Conservation (phyloP, 2,329 filamentous ascomycete genomes). For the Cladosporium phlei region DNA sequence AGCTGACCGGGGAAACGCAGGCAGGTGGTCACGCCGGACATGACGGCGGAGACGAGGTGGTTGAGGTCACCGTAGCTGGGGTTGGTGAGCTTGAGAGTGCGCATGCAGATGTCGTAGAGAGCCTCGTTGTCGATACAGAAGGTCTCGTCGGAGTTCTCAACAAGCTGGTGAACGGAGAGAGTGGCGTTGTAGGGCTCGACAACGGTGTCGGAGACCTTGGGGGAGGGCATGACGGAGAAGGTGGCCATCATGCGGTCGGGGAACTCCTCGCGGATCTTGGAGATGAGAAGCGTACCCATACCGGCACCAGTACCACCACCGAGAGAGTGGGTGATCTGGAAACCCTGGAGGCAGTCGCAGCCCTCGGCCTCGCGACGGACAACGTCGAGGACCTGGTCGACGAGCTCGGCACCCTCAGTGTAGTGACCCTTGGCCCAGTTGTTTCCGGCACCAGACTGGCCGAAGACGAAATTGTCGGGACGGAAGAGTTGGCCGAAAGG, state of each 20-base stretch:
- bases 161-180: slow-evolving; percentile 96
- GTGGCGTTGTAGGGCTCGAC: slow-evolving; percentile 99
- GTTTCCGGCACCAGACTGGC: slow-evolving; percentile 99
- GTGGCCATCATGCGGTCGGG: slow-evolving; percentile 99
- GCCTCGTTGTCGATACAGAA: slow-evolving; percentile 99
- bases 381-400: slow-evolving; percentile 96
- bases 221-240: slow-evolving; percentile 97
- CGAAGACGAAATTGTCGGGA: slow-evolving; percentile 99
- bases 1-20: slow-evolving; percentile 99
- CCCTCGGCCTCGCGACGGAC: slow-evolving; percentile 98
- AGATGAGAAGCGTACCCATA: slow-evolving; percentile 99
- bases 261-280: slow-evolving; percentile 99
- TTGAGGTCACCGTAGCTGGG: slow-evolving; percentile 99
- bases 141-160: slow-evolving; percentile 99
- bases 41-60: slow-evolving; percentile 98
- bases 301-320: slow-evolving; percentile 99
- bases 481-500: slow-evolving; percentile 99
- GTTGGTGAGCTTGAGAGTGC: slow-evolving; percentile 96
- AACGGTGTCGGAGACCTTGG: slow-evolving; percentile 99
- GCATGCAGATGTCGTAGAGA: slow-evolving; percentile 99
- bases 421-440: slow-evolving; percentile 99
- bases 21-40: slow-evolving; percentile 98
- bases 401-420: slow-evolving; percentile 98
- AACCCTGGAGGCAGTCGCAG: slow-evolving; percentile 99
- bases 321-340: slow-evolving; percentile 99